Evolutionary conservation across 305 asterid genomes (phyloP).

Genomic region (Fraxinus paxiana): DNA sequence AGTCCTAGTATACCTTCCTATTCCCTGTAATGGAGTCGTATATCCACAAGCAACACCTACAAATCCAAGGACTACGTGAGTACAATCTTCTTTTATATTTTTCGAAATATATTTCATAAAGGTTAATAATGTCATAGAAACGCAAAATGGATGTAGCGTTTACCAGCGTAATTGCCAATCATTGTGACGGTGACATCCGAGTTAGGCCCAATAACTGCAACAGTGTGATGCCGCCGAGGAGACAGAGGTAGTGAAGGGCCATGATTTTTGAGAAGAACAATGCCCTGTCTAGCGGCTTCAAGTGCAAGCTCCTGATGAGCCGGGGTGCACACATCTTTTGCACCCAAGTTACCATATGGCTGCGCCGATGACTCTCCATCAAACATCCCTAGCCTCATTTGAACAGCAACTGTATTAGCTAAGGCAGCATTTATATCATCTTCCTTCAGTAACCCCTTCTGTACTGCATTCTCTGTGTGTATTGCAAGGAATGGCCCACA

Average conservation of each 20-base stretch:
- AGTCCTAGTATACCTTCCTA: conserved; percentile 46
- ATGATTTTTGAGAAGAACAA: conserved; percentile 63
- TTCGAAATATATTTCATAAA: not conserved
- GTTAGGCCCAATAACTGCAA: conserved; percentile 82
- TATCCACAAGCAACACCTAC: conserved; percentile 81
- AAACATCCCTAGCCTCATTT: conserved; percentile 82
- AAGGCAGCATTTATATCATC: conserved; percentile 49
- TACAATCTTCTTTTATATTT: not conserved
- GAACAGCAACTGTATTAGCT: conserved; percentile 58
- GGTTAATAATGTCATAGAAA: not conserved
- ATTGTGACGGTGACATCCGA: conserved; percentile 67
- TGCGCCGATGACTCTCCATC: conserved; percentile 72
- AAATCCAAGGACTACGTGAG: not conserved
- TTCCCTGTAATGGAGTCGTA: conserved; percentile 69
- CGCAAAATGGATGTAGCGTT: not conserved
- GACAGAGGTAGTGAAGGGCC: conserved; percentile 66
- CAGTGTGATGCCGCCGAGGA: conserved; percentile 39
- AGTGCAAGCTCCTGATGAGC: conserved; percentile 69
- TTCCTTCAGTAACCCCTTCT: conserved; percentile 54
- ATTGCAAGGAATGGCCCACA: conserved; percentile 65
- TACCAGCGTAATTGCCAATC: conserved; percentile 86
- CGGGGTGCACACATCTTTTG: conserved; percentile 63
- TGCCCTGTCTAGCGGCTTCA: conserved; percentile 79
- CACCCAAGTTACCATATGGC: conserved; percentile 56
- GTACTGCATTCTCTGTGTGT: conserved; percentile 65